Base-by-base conservation (phyloP, 331 rosid genomes). In the Erythrophleum ivorense region DNA sequence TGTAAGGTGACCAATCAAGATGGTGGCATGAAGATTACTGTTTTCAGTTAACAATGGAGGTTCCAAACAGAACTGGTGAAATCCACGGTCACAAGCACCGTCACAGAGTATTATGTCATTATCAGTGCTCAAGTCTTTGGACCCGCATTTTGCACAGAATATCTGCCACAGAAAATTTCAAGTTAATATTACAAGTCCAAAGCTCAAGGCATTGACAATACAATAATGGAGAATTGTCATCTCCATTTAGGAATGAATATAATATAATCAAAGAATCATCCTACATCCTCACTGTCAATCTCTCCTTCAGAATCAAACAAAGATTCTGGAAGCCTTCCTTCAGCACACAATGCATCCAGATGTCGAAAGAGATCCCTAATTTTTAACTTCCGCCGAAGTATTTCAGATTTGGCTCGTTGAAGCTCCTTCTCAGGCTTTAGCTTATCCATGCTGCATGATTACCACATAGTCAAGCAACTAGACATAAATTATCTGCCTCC, bases 31-130 rank as follows among this genome's bases (percentile, higher is more conserved):
- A 87, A 49, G 54, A 86, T 91, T 95, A 95, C 98, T 90, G 85
- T 90, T 94, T 88, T 90, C 91, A 71, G 90, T 93, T 77, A 91
- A 85, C 82, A 95, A 81, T 38, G 98, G 97, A 71, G 98, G 98
- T 78, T 87, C 90, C 81, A 95, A 78, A 85, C 98, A 95, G 71
- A 87, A 83, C 87, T 91, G 98, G 85, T 95, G 98, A 90, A 93
- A 95, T 69, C 97, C 98, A 58, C 98, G 98, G 81, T 93, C 98
- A 84, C 98, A 95, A 78, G 92, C 89, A 85, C 98, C 98, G 62
- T 95, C 98, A 83, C 98, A 95, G 65, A 95, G 98, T 87, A 95
- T 87, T 87, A 95, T 95, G 84, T 95, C 98, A 84, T 95, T 95
- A 73, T 87, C 75, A 63, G 80, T 68, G 80, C 85, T 76, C 84